Evolutionary conservation across 1,284 basidiomycete genomes (phyloP).

Genomic region (Exobasidium cylindrosporum): DNA sequence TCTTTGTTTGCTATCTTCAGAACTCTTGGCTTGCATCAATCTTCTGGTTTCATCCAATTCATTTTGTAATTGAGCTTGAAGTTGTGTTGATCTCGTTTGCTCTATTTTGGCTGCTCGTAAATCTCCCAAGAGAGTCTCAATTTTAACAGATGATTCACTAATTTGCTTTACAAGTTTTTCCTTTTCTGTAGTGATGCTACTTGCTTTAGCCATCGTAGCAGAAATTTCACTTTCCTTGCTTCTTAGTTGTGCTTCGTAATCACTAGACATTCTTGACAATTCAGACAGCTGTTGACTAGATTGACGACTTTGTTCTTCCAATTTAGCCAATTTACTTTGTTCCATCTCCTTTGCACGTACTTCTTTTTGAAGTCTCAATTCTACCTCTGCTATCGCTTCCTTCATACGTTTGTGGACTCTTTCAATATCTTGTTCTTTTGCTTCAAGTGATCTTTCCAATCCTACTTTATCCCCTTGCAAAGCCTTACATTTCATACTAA

Average conservation of each 20-base stretch:
- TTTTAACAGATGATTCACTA: constrained; percentile 66
- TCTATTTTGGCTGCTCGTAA: constrained; percentile 67
- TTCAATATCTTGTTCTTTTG: constrained; percentile 75
- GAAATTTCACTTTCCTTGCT: constrained; percentile 73
- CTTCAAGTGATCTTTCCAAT: constrained; percentile 67
- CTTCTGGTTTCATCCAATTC: constrained; percentile 76
- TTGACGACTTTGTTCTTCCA: constrained; percentile 52
- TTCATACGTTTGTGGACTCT: constrained; percentile 77
- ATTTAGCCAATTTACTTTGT: constrained; percentile 29
- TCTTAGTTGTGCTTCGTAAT: constrained; percentile 74
- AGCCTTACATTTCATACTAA: constrained; percentile 27
- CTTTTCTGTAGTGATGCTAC: constrained; percentile 61
- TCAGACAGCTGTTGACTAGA: constrained; percentile 77
- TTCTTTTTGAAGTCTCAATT: constrained; percentile 70
- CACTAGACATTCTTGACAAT: constrained; percentile 70
- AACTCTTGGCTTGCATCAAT: constrained; percentile 77
- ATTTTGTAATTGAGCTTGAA: constrained; percentile 72
- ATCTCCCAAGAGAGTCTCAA: constrained; percentile 69
- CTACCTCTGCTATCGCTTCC: constrained; percentile 66
- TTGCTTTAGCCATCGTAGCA: constrained; percentile 59
- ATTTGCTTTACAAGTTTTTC: constrained; percentile 58
- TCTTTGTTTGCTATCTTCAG: constrained; percentile 76
- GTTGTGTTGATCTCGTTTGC: constrained; percentile 62
- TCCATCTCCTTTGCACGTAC: constrained; percentile 58
- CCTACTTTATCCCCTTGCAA: constrained; percentile 63